Evolutionary conservation across 768 basidiomycete genomes (phyloP), one percentile per base, ranked within the genome.

Genomic region (Naematelia encephala): DNA sequence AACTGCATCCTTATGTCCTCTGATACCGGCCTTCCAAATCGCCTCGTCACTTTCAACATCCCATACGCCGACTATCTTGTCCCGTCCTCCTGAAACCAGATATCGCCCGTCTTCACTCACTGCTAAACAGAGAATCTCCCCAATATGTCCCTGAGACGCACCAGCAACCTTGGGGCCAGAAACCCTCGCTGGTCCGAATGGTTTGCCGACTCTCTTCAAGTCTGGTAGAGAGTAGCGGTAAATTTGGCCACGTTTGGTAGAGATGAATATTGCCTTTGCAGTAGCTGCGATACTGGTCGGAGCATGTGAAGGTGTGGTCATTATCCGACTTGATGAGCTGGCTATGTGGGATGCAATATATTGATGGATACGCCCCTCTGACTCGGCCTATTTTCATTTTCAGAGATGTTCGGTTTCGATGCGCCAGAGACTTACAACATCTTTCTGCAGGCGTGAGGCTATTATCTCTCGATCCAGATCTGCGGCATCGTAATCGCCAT

Each of bases 401-500:
- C 16, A 39, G 34, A 8, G 34, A 16, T 39, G 8, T 39, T 39
- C 16, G 34, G 39, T 47, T 14, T 26, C 29, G 22, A 39, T 10
- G 22, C 12, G 4, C n/a, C 51, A 16, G 29, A 12, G 13, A 80
- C 81, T 55, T 42, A 82, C 81, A 4, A 94, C 91, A 79, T 97
- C 94, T 74, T 91, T 86, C 74, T 91, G 90, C 62, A 99, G 81
- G 56, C 96, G 82, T 19, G 91, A 83, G 45, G 89, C 89, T 61
- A 99, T 89, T 62, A 97, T 81, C 64, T 97, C 94, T 68, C 85
- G 84, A 81, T 99, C 96, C 25, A 98, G 86, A 67, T 97, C 93
- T 1, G 90, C 92, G 3, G 96, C 96, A 74, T 99, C 94, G 63
- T 86, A 92, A 62, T 91, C 91, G 29, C 88, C 90, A 23, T 92